These are phyloP conservation scores for Paraconiothyrium brasiliense DNA, from an alignment of 2,329 filamentous ascomycete genomes.

Conservation along the genomic window DNA sequence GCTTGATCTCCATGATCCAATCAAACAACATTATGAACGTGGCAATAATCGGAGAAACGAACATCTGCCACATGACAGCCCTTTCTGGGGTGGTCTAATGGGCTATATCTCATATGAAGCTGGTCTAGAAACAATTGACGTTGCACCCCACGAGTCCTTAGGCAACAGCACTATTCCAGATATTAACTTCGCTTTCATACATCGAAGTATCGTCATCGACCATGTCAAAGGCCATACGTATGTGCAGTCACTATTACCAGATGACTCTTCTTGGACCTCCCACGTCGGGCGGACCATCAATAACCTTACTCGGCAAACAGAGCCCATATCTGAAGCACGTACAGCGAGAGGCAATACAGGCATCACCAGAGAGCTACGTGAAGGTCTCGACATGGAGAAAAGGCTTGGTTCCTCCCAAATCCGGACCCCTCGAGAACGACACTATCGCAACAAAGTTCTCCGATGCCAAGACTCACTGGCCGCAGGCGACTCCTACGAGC, in stretches of 20 bases:
- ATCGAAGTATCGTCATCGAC: slow-evolving; percentile 77
- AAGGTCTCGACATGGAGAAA: slow-evolving; percentile 13
- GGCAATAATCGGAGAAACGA: not conserved
- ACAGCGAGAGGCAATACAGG: not conserved
- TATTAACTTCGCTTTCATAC: slow-evolving; percentile 75
- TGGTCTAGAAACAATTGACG: slow-evolving; percentile 68
- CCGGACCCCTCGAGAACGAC: slow-evolving; percentile 12
- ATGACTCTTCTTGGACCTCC: slow-evolving; percentile 50
- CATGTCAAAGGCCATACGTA: slow-evolving; percentile 66
- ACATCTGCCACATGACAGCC: slow-evolving; percentile 33
- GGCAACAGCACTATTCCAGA: slow-evolving; percentile 54
- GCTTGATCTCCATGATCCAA: slow-evolving; percentile 16
- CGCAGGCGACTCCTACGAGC: slow-evolving; percentile 82
- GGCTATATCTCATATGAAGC: slow-evolving; percentile 85
- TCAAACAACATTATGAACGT: not conserved
- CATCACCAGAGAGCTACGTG: slow-evolving; percentile 8
- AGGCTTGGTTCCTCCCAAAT: slow-evolving; percentile 11
- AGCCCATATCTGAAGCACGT: not conserved
- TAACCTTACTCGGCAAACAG: not conserved
- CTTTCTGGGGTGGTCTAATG: slow-evolving; percentile 82
- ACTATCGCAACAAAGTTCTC: slow-evolving; percentile 71
- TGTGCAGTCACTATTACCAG: slow-evolving; percentile 68
- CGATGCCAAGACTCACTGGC: slow-evolving; percentile 74
- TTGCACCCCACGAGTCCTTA: slow-evolving; percentile 44
- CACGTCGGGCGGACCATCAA: slow-evolving; percentile 41